A percentile compares a stretch with the other conserved stretches of the same genome.
These are phyloP conservation scores for Roridomyces roridus DNA, from an alignment of 768 basidiomycete species.

Conservation along the genomic window DNA sequence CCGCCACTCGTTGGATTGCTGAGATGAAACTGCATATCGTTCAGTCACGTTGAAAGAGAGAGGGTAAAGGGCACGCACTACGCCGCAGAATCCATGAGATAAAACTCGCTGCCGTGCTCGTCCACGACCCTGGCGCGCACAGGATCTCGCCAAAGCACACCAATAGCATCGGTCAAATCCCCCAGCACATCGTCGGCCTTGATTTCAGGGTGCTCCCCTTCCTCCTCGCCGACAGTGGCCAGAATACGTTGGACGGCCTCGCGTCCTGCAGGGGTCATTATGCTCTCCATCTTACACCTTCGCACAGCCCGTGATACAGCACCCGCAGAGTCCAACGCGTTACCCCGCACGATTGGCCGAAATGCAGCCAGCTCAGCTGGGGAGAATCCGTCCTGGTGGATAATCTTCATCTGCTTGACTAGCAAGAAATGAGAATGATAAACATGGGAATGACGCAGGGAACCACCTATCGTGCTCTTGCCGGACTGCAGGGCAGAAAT, in stretches of 20 bases:
- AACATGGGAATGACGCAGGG: no score
- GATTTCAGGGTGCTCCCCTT: constrained; percentile 74
- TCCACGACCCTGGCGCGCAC: constrained; percentile 37
- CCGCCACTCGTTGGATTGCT: constrained; percentile 67
- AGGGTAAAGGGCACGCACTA: constrained; percentile 53
- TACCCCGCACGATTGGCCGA: constrained; percentile 65
- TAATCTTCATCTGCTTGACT: constrained; percentile 80
- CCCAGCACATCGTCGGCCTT: constrained; percentile 70
- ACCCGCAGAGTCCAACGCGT: constrained; percentile 76
- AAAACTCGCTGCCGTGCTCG: constrained; percentile 62
- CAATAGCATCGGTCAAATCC: constrained; percentile 57
- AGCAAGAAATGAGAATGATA: no score
- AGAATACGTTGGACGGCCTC: constrained; percentile 42
- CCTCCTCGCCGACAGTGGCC: constrained; percentile 30
- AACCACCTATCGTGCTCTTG: constrained; percentile 74
- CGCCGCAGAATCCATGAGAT: constrained; percentile 79
- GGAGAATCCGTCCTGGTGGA: constrained; percentile 68
- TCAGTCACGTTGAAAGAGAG: background rate
- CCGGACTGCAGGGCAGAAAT: no score
- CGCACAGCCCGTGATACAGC: constrained; percentile 71
- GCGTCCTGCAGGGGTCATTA: no score
- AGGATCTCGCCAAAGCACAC: constrained; percentile 58
- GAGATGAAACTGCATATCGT: constrained; percentile 62
- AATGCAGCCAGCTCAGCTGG: constrained; percentile 65
- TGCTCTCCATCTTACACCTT: constrained; percentile 68